Conservation (phyloP, 2,329 filamentous ascomycete genomes). For the Trichoderma endophyticum region DNA sequence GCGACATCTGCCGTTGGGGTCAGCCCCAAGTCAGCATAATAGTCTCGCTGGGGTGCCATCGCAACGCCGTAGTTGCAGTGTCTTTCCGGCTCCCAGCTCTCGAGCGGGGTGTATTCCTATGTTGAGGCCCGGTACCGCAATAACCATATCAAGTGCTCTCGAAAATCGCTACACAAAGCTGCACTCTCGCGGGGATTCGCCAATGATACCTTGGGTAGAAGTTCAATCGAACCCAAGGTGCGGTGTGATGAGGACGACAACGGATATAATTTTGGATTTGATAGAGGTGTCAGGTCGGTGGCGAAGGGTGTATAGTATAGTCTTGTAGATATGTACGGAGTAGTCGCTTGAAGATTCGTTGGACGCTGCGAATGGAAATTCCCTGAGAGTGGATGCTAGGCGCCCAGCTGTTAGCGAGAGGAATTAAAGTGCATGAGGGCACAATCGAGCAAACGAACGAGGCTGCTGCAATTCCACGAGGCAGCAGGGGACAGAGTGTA, state of each 20-base stretch:
- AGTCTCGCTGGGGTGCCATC: constrained; percentile 59
- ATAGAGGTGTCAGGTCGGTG: neutral
- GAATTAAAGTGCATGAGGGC: neutral
- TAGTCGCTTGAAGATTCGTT: neutral
- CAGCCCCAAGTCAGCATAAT: constrained; percentile 81
- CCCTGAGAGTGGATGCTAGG: neutral
- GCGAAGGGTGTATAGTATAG: neutral
- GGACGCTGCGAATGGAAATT: neutral
- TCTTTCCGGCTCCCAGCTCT: neutral
- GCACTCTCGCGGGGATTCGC: neutral
- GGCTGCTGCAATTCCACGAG: neutral
- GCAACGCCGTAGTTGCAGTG: constrained; percentile 17
- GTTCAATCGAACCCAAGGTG: neutral
- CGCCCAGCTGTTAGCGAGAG: neutral
- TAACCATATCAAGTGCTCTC: constrained; percentile 20
- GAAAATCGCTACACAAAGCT: neutral
- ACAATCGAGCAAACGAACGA: neutral
- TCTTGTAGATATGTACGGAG: neutral
- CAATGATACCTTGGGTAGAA: neutral
- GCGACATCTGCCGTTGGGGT: constrained; percentile 62
- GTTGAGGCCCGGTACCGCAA: neutral
- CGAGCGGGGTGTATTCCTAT: neutral
- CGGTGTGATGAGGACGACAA: neutral
- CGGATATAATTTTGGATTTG: neutral
- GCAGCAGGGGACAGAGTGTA: neutral